Conservation (phyloP, 306 rosid genomes). For the Gillenia trifoliata region DNA sequence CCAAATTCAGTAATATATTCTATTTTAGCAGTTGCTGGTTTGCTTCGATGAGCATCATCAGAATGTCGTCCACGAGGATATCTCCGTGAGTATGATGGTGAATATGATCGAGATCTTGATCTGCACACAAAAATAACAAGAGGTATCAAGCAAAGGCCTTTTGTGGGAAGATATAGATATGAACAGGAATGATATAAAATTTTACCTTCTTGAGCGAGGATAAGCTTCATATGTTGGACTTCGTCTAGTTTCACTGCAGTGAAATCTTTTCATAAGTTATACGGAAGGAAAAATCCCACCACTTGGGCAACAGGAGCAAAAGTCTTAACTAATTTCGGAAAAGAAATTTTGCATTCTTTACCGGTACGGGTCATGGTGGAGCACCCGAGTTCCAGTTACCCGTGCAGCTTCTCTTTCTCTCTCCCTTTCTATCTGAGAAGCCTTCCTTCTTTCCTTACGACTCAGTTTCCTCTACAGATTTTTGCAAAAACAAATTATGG, state of each 20-base stretch:
- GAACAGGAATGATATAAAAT: conserved; percentile 5
- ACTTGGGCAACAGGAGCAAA: conserved; percentile 13
- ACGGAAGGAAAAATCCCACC: conserved; percentile 1
- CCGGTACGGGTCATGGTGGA: conserved; percentile 97
- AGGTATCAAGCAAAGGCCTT: not conserved
- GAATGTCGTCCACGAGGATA: conserved; percentile 57
- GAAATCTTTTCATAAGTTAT: conserved; percentile 12
- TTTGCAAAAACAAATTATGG: conserved; percentile 6
- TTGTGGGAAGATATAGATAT: conserved; percentile 7
- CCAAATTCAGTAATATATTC: conserved; percentile 96
- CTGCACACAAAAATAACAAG: conserved; percentile 26
- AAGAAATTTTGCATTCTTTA: conserved; percentile 29
- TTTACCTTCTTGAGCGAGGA: conserved; percentile 84
- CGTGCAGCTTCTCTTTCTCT: conserved; percentile 86
- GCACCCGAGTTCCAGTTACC: conserved; percentile 61
- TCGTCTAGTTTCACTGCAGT: conserved; percentile 78
- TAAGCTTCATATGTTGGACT: conserved; percentile 99
- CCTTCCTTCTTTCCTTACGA: conserved; percentile 96
- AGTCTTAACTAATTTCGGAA: conserved; percentile 15
- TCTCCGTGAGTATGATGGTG: conserved; percentile 75
- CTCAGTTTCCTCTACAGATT: conserved; percentile 80
- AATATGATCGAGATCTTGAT: conserved; percentile 74
- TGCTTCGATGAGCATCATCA: conserved; percentile 78
- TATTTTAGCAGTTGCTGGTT: conserved; percentile 68
- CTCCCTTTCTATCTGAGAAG: conserved; percentile 94